A percentile compares a stretch with the other conserved stretches of the same genome.
These are phyloP conservation scores for Nitzschia sp. DNA, from an alignment of 108 stramenopile species.

Conservation along the genomic window DNA sequence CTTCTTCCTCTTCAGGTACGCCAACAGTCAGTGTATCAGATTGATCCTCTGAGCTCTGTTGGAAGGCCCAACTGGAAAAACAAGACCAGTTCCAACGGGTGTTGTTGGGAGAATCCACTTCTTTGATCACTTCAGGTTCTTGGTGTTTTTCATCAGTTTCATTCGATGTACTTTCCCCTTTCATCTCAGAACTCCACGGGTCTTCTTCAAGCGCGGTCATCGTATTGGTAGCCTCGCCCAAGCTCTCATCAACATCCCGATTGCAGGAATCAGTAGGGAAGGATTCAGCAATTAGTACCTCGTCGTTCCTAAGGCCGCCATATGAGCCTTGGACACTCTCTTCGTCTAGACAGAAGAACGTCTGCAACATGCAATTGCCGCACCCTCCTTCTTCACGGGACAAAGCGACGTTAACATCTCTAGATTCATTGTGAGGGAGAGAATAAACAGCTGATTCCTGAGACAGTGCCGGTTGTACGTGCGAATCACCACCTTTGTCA, in stretches of 20 bases:
- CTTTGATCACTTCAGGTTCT: too few relatives aligned
- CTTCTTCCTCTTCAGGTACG: slow-evolving; percentile 1
- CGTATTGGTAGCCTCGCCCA: background rate
- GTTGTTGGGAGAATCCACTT: too few relatives aligned
- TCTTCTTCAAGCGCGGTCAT: background rate
- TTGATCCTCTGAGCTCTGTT: too few relatives aligned
- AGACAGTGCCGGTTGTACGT: background rate
- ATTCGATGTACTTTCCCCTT: background rate
- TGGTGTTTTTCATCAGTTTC: background rate
- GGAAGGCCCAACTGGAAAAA: too few relatives aligned
- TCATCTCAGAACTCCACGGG: background rate
- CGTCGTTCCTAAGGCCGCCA: slow-evolving; percentile 18
- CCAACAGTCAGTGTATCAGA: background rate
- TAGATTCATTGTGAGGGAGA: background rate
- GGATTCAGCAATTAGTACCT: slow-evolving; percentile 14
- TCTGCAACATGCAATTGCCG: background rate
- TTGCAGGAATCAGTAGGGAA: background rate
- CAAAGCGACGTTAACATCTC: background rate
- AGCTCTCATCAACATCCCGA: background rate
- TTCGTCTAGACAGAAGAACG: slow-evolving; percentile 17
- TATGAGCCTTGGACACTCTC: slow-evolving; percentile 20
- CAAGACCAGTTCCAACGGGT: too few relatives aligned
- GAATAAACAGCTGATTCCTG: slow-evolving; percentile 5
- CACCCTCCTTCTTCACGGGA: background rate
- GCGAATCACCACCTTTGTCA: background rate